Percentiles rank a stretch among this genome's conserved stretches.
phyloP scores from a whole-genome alignment of 805 yeast genomes.

The Kuraishia ogatae region DNA sequence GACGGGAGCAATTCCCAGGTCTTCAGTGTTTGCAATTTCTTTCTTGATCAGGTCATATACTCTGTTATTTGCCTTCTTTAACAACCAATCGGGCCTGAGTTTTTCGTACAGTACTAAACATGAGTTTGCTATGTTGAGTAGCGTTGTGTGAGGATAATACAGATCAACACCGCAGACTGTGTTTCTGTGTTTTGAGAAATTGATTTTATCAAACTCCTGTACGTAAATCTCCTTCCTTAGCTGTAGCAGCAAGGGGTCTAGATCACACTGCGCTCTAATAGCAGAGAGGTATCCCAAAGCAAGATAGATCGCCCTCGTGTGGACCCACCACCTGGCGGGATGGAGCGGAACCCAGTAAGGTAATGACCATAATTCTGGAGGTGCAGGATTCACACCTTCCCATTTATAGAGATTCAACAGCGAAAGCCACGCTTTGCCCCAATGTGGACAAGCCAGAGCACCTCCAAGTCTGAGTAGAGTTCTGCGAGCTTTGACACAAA shows the following conservation, averaged over 20 bases:
- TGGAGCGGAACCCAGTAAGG: conserved; percentile 81
- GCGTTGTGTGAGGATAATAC: conserved; percentile 81
- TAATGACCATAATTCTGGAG: conserved; percentile 86
- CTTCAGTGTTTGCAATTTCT: conserved; percentile 72
- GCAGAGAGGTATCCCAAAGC: conserved; percentile 79
- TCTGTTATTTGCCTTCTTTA: conserved; percentile 37
- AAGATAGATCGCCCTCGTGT: conserved; percentile 83
- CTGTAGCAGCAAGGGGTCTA: conserved; percentile 54
- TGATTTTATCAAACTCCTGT: conserved; percentile 52
- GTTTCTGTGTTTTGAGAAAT: conserved; percentile 67
- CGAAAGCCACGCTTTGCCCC: conserved; percentile 95
- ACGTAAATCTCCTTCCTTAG: conserved; percentile 77
- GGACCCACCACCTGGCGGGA: conserved; percentile 99
- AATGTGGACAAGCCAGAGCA: conserved; percentile 84
- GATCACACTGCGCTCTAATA: conserved; percentile 40
- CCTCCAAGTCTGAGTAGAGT: conserved; percentile 76
- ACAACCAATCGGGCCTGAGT: conserved; percentile 71
- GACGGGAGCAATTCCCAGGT: conserved; percentile 88
- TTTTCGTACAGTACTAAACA: conserved; percentile 58
- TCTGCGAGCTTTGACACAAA: conserved; percentile 63
- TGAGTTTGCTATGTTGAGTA: conserved; percentile 56
- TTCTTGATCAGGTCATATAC: conserved; percentile 60
- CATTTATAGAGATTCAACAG: conserved; percentile 75
- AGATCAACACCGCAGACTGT: conserved; percentile 86
- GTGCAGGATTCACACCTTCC: conserved; percentile 98